Percentiles rank a stretch among this genome's conserved stretches.
phyloP scores from a whole-genome alignment of 805 yeast species.

The Torulaspora delbrueckii region DNA sequence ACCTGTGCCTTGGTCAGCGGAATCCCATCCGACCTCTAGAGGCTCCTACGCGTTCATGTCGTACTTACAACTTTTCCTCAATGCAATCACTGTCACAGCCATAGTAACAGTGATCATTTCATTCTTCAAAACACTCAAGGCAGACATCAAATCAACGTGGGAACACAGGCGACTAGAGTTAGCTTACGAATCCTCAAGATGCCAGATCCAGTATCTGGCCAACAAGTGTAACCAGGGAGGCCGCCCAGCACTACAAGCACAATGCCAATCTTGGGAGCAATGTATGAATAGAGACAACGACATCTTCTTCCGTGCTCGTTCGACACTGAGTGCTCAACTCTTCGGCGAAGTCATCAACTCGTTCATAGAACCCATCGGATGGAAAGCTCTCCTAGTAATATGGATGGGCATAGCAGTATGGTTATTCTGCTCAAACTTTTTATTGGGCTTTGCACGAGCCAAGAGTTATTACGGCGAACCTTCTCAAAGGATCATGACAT shows the following conservation, averaged over 20 bases:
- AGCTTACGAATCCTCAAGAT: constrained; percentile 48
- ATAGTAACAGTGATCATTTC: constrained; percentile 42
- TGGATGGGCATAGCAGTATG: constrained; percentile 39
- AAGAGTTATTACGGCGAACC: constrained; percentile 38
- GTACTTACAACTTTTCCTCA: constrained; percentile 53
- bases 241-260: constrained; percentile 53
- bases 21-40: constrained; percentile 48
- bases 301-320: constrained; percentile 41
- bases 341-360: constrained; percentile 59
- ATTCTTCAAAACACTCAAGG: constrained; percentile 45
- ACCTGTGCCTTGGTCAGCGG: constrained; percentile 57
- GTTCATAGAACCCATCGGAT: constrained; percentile 62
- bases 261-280: constrained; percentile 57
- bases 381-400: constrained; percentile 49
- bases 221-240: constrained; percentile 52
- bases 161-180: constrained; percentile 43
- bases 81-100: constrained; percentile 44
- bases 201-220: constrained; percentile 47
- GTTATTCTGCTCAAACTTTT: constrained; percentile 56
- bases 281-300: constrained; percentile 58
- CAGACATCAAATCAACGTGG: constrained; percentile 51
- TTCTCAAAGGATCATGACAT: constrained; percentile 3
- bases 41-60: constrained; percentile 56
- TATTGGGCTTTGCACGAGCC: constrained; percentile 62
- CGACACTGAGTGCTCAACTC: constrained; percentile 57